A percentile compares a stretch with the other conserved stretches of the same genome.
Evolutionary conservation across 768 basidiomycete genomes (phyloP).

Genomic region (Suillus brevipes): DNA sequence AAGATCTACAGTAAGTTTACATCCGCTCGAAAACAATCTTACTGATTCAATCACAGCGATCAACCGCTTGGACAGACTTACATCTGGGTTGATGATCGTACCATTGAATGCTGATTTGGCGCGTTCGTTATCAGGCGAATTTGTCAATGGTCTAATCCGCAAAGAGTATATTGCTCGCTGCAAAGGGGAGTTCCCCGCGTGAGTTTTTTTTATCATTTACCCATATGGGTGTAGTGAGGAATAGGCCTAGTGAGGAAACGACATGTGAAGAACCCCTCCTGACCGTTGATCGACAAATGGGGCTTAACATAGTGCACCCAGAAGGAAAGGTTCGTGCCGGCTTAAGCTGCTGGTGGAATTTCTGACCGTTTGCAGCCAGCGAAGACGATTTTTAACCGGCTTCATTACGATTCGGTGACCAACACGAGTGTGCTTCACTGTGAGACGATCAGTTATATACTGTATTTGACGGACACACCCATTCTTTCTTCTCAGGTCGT

Average conservation of each 20-base stretch:
- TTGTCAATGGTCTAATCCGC: slow-evolving; percentile 74
- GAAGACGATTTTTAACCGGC: slow-evolving; percentile 82
- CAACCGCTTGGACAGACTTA: slow-evolving; percentile 91
- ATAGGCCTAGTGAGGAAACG: slow-evolving; percentile 63
- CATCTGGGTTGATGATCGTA: slow-evolving; percentile 94
- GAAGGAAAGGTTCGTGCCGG: slow-evolving; percentile 64
- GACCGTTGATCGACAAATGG: slow-evolving; percentile 95
- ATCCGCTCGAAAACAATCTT: slow-evolving; percentile 1
- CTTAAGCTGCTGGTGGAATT: not conserved
- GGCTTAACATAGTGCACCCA: slow-evolving; percentile 92
- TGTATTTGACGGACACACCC: slow-evolving; percentile 8
- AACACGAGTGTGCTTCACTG: slow-evolving; percentile 89
- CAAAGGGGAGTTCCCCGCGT: slow-evolving; percentile 84
- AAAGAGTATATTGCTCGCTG: slow-evolving; percentile 95
- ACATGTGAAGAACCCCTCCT: slow-evolving; percentile 83
- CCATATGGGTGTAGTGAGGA: not conserved
- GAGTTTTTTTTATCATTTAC: slow-evolving; percentile 32
- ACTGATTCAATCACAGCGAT: slow-evolving; percentile 55
- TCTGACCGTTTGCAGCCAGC: slow-evolving; percentile 55
- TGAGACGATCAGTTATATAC: slow-evolving; percentile 28
- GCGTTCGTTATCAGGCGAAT: slow-evolving; percentile 72
- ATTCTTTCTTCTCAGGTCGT: slow-evolving; percentile 49
- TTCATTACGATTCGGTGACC: slow-evolving; percentile 78
- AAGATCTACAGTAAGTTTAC: slow-evolving; percentile 76
- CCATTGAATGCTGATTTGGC: slow-evolving; percentile 74